Evolutionary conservation across 495 filamentous ascomycete genomes (phyloP), one percentile per base, ranked within the genome.

Genomic region (Podospora anserina): DNA sequence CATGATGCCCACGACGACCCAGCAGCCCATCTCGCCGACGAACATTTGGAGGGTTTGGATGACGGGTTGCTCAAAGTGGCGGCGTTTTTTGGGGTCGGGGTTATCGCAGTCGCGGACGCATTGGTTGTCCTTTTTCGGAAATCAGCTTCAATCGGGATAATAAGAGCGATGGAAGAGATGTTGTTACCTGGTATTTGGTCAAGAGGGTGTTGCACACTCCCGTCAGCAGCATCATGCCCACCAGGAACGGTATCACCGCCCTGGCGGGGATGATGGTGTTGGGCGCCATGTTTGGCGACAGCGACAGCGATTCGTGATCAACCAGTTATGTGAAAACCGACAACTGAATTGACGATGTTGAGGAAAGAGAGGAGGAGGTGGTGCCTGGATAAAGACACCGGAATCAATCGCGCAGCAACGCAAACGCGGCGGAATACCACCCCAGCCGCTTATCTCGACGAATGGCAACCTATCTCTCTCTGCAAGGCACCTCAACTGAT

Each of bases 31-130:
- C 76, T 97, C 93, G 63, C 93, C 93, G 66, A 96, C 82, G 73
- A 97, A 97, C 93, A 97, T 97, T 74, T 95, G 93, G 0, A 89
- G 86, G 11, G 95, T 98, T 79, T 99, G 95, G 68, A 98, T 89
- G 34, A 99, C 94, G 16, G 95, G 95, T 77, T 98, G 96, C 76
- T 96, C 92, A 79, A 99, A 98, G 71, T 83, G 82, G 39, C 83
- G 70, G 26, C 88, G 86, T 63, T 89, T 86, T 34, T 81, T 85
- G n/a, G 88, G 88, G 77, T 97, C 80, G 6, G 86, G 82, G 62
- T 89, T 86, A 68, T 93, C 88, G 81, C 95, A 99, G 81, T 98
- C 86, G 62, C 89, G 86, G 19, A 99, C 90, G 81, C 95, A 99
- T 89, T 96, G 91, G 85, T 96, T 94, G 79, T 99, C 95, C 92